Percentiles rank a stretch among this genome's conserved stretches.
These are phyloP conservation scores for Yarrowia bubula DNA, from an alignment of 805 yeast genomes.

Conservation along the genomic window DNA sequence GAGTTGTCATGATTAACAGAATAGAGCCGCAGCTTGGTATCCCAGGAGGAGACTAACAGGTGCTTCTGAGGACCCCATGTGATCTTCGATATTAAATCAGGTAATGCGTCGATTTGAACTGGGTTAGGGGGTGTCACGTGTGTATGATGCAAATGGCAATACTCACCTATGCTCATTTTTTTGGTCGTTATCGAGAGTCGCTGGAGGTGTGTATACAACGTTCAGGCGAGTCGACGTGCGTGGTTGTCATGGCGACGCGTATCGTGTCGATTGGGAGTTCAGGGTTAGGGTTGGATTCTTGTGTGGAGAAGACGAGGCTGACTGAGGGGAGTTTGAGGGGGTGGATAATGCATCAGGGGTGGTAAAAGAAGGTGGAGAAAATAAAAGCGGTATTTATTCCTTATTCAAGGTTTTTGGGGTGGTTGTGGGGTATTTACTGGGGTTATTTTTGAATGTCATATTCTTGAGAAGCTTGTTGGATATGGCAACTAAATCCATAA, in stretches of 20 bases:
- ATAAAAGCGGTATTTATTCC: no score
- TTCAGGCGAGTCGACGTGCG: neutral
- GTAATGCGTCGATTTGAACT: slow-evolving; percentile 33
- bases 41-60: slow-evolving; percentile 59
- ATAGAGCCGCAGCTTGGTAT: slow-evolving; percentile 48
- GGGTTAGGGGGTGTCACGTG: neutral
- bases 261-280: neutral
- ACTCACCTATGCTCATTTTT: slow-evolving; percentile 12
- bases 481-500: no score
- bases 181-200: neutral
- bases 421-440: no score
- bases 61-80: slow-evolving; percentile 44
- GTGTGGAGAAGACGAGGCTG: no score
- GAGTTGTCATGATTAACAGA: slow-evolving; percentile 37
- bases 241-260: slow-evolving; percentile 5
- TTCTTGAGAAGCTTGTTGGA: no score
- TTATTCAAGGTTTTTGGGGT: no score
- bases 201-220: neutral
- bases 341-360: no score
- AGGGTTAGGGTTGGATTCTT: neutral
- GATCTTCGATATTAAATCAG: slow-evolving; percentile 47
- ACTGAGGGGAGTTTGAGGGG: no score
- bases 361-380: no score
- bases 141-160: neutral
- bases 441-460: no score